Base-by-base conservation (phyloP, 2,329 filamentous ascomycete species). In the Colletotrichum destructivum region DNA sequence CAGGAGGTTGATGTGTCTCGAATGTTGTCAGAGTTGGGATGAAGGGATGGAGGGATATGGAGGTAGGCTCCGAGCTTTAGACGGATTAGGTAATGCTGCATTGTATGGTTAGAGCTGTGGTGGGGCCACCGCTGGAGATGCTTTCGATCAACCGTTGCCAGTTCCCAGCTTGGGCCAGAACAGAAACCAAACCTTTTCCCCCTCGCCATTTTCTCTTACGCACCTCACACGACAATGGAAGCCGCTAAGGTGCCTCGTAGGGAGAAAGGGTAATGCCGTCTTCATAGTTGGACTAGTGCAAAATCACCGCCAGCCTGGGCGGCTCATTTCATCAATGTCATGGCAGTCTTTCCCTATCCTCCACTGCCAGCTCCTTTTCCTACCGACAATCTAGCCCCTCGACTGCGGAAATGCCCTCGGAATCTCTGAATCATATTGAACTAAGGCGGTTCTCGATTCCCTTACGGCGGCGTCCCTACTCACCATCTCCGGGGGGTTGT, bases 1-100 rank as follows among this genome's bases (percentile, higher is more conserved):
- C 69, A 72, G 66, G 60, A 60, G 69, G 60, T 51, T 55, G 54
- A 61, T 72, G 69, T 72, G 69, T 69, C 54, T 72, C 69, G 66
- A 52, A 60, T 69, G 65, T 54, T 31, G 65, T 72, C 69, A 60
- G 66, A 69, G 60, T 64, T 72, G 60, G 59, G 66, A 72, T 55
- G 60, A 56, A 69, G 69, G 51, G 59, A 64, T 38, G 35, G 9
- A 38, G 8, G 35, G 35, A 38, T 38, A 72, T 55, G 60, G 51
- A 69, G 69, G 51, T 59, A 64, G 65, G 69, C 42, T 72, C 69
- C 69, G 69, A 72, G 69, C 69, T 59, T 21, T 62, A 13, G n/a
- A 55, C n/a, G 55, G 65, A 69, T 72, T 72, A 72, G 38, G 65
- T 71, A 71, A 71, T 59, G 62, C 40, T 18, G 13, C 38, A 35